Evolutionary conservation across 352 stramenopile species (phyloP), one percentile per base, ranked within the genome.

Genomic region (Ophiocytium majus): DNA sequence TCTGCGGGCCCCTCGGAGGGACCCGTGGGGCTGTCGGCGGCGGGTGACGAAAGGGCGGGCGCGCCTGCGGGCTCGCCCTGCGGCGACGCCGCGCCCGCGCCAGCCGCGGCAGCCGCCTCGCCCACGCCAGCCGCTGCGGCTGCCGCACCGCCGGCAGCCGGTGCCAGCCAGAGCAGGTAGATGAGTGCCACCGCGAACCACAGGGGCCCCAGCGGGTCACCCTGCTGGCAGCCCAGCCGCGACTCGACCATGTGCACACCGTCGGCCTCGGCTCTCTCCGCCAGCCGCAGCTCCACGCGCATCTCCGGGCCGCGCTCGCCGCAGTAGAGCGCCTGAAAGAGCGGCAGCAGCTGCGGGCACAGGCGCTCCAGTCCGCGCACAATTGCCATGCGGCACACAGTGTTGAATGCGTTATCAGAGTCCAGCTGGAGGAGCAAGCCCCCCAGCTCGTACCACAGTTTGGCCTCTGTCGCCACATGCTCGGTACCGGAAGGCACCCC

Each of bases 391-490:
- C 64, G 31, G 34, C 34, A 34, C 5, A 76, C 64, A 17, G 64
- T 37, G 64, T 76, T 76, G 64, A 76, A 76, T 5, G 64, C 64
- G 64, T 76, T 76, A 5, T 37, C 64, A 17, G 5, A 76, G 64
- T 76, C 64, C 5, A 76, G 64, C 17, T 17, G 64, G 64, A 76
- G 5, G 5, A 76, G 31, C 5, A 17, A 14, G 64, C 64, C 64
- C 5, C 34, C 31, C 31, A 76, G 5, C 64, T 76, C 64, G 64
- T 76, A 17, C 64, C 64, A 76, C 17, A 76, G 5, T 5, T 17
- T 5, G 5, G 64, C 64, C 34, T 76, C 64, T 37, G 34, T 76
- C 5, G 64, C 64, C 5, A 76, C 64, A 37, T 76, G 64, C 64
- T 76, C 64, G 17, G 17, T 17, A 37, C 64, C 64, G 5, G 64